Base-by-base conservation (phyloP, 2,329 filamentous ascomycete genomes). In the Fusarium sp. region DNA sequence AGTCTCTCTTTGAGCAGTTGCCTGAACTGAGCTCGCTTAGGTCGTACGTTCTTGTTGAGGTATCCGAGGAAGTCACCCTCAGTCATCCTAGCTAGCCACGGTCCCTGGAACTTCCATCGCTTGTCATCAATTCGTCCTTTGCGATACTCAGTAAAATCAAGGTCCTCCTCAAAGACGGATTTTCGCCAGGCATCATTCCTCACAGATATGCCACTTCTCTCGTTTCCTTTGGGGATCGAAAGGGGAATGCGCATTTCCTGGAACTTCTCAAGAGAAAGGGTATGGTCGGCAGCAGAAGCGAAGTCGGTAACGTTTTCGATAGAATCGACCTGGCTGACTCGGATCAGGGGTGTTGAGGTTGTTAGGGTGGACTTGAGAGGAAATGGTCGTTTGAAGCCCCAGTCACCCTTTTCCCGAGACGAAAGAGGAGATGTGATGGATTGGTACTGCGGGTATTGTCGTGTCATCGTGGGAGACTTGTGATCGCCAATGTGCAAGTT, bases 241-340 rank as follows among this genome's bases (percentile, higher is more conserved):
- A 97, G 84, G 10, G 93, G 90, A 59, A 97, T 83, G 65, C 89
- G 87, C 80, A 98, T 86, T 80, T 97, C 93, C 79, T 94, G 92
- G 84, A 92, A 98, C 85, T 98, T 98, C 79, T 90, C 86, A 62
- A 97, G 85, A 12, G 94, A 94, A 74, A 94, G 84, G 56, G 91
- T 89, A 82, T 97, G 94, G 80, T 97, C 94, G 62, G 91, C 89
- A 1, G 94, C 93, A 41, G 93, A 94, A 71, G 90, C 87, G 82
- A 94, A 98, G 78, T 98, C 94, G 78, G 95, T 97, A 74, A 98
- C 88, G 80, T 94, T 92, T 82, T 98, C 94, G 75, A 91, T 88
- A 4, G 94, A 93, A 84, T 98, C 95, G 72, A 97, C 87, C 67
- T 92, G 88, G 76, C 90, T 91, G 74, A 98, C 84, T 72, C 93